Conservation (phyloP, 768 basidiomycete genomes). For the Pulveroboletus ravenelii region DNA sequence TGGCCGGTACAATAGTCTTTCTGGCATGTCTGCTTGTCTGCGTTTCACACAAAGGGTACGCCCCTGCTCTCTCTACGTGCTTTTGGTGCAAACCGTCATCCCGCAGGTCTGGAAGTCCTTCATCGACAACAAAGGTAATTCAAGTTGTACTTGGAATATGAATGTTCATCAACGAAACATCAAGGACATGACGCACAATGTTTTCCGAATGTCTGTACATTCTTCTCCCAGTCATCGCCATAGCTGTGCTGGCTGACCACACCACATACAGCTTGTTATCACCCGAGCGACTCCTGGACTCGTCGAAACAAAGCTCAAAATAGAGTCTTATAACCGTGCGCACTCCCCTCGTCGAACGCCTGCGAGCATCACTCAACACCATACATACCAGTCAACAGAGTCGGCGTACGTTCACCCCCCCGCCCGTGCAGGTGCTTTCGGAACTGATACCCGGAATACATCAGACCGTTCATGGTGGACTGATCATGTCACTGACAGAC, state of each 20-base stretch:
- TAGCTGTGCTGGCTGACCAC: not conserved
- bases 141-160: fast-evolving
- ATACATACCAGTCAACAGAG: constrained; percentile 61
- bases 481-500: constrained; percentile 78
- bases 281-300: constrained; percentile 65
- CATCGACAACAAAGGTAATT: constrained; percentile 62
- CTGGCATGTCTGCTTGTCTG: constrained; percentile 59
- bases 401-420: constrained; percentile 51
- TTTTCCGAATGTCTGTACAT: constrained; percentile 62
- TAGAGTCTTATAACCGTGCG: constrained; percentile 73
- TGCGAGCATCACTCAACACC: not conserved
- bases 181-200: constrained; percentile 77
- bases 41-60: constrained; percentile 63
- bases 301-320: constrained; percentile 63
- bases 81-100: not conserved
- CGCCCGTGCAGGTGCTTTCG: not conserved
- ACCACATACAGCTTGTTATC: constrained; percentile 52
- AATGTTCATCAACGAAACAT: constrained; percentile 6
- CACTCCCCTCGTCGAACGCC: not conserved
- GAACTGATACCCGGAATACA: not conserved
- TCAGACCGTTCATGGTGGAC: constrained; percentile 70
- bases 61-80: not conserved
- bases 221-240: not conserved
- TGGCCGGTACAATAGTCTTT: no score
- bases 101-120: constrained; percentile 75